phyloP scores from a whole-genome alignment of 2,329 filamentous ascomycete genomes.

The Venturia carpophila region DNA sequence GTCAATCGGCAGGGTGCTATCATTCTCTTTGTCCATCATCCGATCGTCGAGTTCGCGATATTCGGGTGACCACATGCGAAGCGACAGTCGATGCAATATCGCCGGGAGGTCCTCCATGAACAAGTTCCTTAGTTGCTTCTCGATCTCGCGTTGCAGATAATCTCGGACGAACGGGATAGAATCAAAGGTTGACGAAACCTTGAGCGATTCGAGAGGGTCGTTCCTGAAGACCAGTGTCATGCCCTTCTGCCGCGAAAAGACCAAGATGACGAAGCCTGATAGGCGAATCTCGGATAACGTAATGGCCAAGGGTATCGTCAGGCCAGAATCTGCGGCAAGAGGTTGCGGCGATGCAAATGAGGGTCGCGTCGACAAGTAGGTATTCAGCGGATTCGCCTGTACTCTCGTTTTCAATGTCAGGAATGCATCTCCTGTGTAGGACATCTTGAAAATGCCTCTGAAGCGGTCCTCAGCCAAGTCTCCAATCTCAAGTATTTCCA shows the following conservation, averaged over 20 bases:
- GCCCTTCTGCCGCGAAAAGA: constrained; percentile 96
- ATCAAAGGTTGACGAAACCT: constrained; percentile 97
- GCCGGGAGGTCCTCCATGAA: constrained; percentile 98
- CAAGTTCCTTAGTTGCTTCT: constrained; percentile 80
- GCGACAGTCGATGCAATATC: constrained; percentile 86
- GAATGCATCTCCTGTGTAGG: constrained; percentile 90
- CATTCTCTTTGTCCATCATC: constrained; percentile 40
- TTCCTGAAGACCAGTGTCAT: constrained; percentile 95
- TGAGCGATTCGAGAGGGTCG: constrained; percentile 93
- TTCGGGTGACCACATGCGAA: constrained; percentile 85
- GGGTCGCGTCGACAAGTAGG: constrained; percentile 85
- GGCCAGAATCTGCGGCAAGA: constrained; percentile 77
- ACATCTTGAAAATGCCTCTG: constrained; percentile 98
- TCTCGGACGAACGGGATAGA: constrained; percentile 97
- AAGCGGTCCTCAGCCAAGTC: constrained; percentile 96
- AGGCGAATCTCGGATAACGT: constrained; percentile 92
- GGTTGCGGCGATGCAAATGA: constrained; percentile 89
- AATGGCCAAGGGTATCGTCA: constrained; percentile 97
- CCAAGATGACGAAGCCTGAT: constrained; percentile 93
- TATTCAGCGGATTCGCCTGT: constrained; percentile 95
- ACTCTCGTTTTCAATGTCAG: constrained; percentile 92
- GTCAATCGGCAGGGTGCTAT: constrained; percentile 56
- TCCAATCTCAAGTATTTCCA: constrained; percentile 96
- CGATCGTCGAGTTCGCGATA: constrained; percentile 58
- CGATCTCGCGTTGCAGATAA: constrained; percentile 92